A percentile compares a stretch with the other conserved stretches of the same genome.
phyloP scores from a whole-genome alignment of 805 yeast genomes.

The Wickerhamomyces pijperi region DNA sequence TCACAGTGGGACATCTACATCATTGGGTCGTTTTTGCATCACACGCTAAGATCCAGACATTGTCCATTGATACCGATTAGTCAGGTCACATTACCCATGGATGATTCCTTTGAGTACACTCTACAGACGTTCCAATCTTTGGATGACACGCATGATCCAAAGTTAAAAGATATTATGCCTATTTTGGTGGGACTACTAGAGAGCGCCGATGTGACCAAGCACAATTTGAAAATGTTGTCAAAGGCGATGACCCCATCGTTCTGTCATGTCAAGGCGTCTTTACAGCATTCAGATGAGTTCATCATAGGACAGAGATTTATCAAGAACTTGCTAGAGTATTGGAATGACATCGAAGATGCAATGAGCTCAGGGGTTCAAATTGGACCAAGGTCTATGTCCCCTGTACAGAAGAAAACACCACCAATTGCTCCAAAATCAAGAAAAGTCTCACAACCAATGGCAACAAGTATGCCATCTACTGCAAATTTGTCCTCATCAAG shows the following conservation, averaged over 20 bases:
- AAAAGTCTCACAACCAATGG: conserved; percentile 5
- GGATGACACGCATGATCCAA: conserved; percentile 13
- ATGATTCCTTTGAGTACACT: conserved; percentile 36
- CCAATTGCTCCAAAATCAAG: conserved; percentile 12
- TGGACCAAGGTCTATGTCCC: no score
- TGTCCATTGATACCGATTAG: conserved; percentile 41
- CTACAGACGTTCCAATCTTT: conserved; percentile 22
- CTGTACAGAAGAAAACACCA: not conserved
- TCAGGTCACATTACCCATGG: conserved; percentile 40
- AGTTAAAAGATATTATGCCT: conserved; percentile 32
- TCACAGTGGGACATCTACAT: conserved; percentile 53
- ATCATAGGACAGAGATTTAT: conserved; percentile 44
- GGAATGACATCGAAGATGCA: conserved; percentile 20
- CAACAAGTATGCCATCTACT: not conserved
- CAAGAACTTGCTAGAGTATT: conserved; percentile 39
- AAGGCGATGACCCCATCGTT: conserved; percentile 31
- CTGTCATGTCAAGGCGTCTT: conserved; percentile 36
- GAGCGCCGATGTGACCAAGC: conserved; percentile 29
- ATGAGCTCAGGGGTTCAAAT: no score
- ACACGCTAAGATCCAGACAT: conserved; percentile 40
- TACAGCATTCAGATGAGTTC: conserved; percentile 32
- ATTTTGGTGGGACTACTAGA: conserved; percentile 32
- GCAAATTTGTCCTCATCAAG: not conserved
- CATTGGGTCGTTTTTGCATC: conserved; percentile 31
- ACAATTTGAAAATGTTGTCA: conserved; percentile 18